A percentile compares a stretch with the other conserved stretches of the same genome.
Conservation (phyloP, 2,329 filamentous ascomycete species). For the Reticulascus tulasneorum region DNA sequence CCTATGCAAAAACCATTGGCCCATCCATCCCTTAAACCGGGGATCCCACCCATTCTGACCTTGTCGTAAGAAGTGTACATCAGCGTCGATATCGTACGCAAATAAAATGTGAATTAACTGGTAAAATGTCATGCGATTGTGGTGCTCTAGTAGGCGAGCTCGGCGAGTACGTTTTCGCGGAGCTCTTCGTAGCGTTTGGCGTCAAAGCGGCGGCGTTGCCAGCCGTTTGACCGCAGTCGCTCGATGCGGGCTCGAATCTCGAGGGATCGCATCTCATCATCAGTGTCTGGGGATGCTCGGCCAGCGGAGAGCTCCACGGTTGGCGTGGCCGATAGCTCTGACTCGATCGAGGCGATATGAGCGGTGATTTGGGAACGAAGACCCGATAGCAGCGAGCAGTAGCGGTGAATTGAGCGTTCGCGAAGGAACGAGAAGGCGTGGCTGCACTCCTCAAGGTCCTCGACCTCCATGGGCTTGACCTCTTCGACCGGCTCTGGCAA, state of each 20-base stretch:
- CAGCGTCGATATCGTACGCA: no score
- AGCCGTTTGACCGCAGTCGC: conserved; percentile 48
- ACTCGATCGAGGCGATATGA: conserved; percentile 44
- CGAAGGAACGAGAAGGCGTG: conserved; percentile 32
- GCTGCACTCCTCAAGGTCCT: conserved; percentile 12
- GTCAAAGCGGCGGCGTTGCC: conserved; percentile 55
- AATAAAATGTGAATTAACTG: no score
- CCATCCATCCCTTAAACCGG: no score
- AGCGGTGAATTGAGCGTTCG: conserved; percentile 42
- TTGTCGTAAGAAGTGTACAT: no score
- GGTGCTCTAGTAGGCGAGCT: no score
- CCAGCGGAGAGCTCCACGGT: conserved; percentile 12
- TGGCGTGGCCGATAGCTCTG: conserved; percentile 26
- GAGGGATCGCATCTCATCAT: conserved; percentile 31
- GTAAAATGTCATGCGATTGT: no score
- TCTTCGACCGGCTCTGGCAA: conserved; percentile 15
- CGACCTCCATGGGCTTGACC: conserved; percentile 13
- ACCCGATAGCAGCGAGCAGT: conserved; percentile 42
- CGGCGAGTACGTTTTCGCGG: conserved; percentile 46
- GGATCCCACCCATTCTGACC: no score
- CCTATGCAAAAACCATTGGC: no score
- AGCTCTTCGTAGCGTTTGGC: conserved; percentile 48
- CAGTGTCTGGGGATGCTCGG: conserved; percentile 13
- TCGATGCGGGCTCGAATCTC: conserved; percentile 51
- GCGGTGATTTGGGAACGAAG: conserved; percentile 45